These are phyloP conservation scores for Coemansia sp. DNA, from an alignment of 192 early-diverging fungal species.

Conservation along the genomic window DNA sequence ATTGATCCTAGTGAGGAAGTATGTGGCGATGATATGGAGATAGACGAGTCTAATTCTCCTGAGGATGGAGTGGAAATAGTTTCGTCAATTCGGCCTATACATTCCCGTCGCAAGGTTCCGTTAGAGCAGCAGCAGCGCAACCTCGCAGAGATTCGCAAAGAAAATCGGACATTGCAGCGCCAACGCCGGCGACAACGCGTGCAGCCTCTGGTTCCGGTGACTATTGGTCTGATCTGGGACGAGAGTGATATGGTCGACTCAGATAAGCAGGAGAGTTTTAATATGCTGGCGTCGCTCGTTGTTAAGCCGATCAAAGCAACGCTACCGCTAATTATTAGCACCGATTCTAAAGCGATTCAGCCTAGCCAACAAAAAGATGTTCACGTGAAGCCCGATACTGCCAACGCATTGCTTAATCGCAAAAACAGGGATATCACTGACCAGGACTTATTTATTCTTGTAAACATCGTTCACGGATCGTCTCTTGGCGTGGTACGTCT, in stretches of 20 bases:
- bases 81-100: background rate
- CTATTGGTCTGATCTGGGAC: constrained; percentile 24
- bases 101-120: constrained; percentile 6
- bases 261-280: background rate
- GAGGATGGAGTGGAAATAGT: background rate
- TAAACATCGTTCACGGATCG: constrained; percentile 43
- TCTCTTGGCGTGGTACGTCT: constrained; percentile 29
- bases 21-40: constrained; percentile 18
- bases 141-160: background rate
- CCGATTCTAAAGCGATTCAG: constrained; percentile 14
- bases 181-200: constrained; percentile 21
- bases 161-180: constrained; percentile 1
- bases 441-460: constrained; percentile 21
- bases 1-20: constrained; percentile 38
- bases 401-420: constrained; percentile 5
- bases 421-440: constrained; percentile 24
- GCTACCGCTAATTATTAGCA: constrained; percentile 23
- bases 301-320: constrained; percentile 5
- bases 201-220: constrained; percentile 33
- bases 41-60: constrained; percentile 7
- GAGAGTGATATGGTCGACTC: background rate
- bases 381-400: background rate
- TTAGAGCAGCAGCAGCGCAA: constrained; percentile 2
- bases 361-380: background rate
- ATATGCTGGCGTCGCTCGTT: constrained; percentile 2